Evolutionary conservation across 164 flowering plant species (phyloP).

Genomic region (Annona cherimola): DNA sequence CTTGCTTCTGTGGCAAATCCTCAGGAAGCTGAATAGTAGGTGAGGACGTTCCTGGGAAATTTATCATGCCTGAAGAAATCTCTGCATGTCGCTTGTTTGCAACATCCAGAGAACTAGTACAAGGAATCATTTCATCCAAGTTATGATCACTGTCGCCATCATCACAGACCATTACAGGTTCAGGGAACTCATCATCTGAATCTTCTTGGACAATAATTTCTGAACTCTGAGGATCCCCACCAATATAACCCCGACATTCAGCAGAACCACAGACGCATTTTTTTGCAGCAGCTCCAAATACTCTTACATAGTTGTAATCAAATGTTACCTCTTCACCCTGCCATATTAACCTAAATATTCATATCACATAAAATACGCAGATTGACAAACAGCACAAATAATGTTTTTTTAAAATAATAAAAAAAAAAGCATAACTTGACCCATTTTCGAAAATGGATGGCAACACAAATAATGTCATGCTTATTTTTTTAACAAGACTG

Average conservation of each 20-base stretch:
- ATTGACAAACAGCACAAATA: not conserved
- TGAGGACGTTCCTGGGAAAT: conserved; percentile 3
- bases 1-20: conserved; percentile 4
- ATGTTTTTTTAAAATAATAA: not conserved
- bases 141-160: conserved; percentile 27
- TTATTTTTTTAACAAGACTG: too few relatives aligned
- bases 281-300: conserved; percentile 97
- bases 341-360: conserved; percentile 6
- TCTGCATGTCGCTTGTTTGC: conserved; percentile 18
- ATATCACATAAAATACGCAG: not conserved
- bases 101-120: conserved; percentile 5
- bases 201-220: conserved; percentile 81
- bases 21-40: conserved; percentile 3
- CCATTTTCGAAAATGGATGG: too few relatives aligned
- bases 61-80: not conserved
- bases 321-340: conserved; percentile 98
- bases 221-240: conserved; percentile 74
- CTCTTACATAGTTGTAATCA: conserved; percentile 96
- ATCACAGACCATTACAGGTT: conserved; percentile 62
- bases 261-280: conserved; percentile 87
- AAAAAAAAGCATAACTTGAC: too few relatives aligned
- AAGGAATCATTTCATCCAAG: conserved; percentile 5
- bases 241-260: conserved; percentile 85
- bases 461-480: too few relatives aligned
- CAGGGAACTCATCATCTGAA: conserved; percentile 89